Evolutionary conservation across 2,329 filamentous ascomycete species (phyloP).

Genomic region (Periglandula ipomoeae): DNA sequence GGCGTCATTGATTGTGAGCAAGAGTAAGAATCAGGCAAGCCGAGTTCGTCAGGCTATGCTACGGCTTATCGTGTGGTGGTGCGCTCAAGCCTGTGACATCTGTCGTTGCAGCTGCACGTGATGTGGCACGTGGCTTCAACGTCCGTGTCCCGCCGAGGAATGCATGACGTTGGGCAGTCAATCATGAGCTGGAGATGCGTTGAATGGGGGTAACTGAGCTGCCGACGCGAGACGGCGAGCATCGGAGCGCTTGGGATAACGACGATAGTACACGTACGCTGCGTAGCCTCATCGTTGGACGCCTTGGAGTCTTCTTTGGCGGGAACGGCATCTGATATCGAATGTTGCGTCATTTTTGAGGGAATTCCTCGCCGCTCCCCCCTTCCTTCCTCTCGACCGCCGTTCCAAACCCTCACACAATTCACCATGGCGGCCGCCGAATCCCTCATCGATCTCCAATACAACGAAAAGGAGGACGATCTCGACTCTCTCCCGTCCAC

Average conservation of each 20-base stretch:
- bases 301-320: background rate
- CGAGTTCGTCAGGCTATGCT: background rate
- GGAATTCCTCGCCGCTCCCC: background rate
- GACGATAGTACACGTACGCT: background rate
- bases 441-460: slow-evolving; percentile 41
- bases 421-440: slow-evolving; percentile 28
- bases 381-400: background rate
- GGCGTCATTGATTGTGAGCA: background rate
- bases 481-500: slow-evolving; percentile 54
- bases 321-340: background rate
- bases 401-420: background rate
- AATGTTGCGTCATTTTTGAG: background rate
- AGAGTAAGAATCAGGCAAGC: background rate
- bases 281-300: background rate
- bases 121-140: background rate
- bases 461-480: slow-evolving; percentile 44
- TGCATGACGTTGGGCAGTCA: background rate
- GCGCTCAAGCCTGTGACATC: background rate
- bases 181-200: background rate
- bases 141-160: background rate
- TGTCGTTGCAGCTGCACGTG: background rate
- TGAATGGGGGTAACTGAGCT: background rate
- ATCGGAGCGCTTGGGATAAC: background rate
- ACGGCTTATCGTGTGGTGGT: background rate
- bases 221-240: background rate